Evolutionary conservation across 2,329 filamentous ascomycete species (phyloP).

Genomic region (Trichophyton benhamiae): DNA sequence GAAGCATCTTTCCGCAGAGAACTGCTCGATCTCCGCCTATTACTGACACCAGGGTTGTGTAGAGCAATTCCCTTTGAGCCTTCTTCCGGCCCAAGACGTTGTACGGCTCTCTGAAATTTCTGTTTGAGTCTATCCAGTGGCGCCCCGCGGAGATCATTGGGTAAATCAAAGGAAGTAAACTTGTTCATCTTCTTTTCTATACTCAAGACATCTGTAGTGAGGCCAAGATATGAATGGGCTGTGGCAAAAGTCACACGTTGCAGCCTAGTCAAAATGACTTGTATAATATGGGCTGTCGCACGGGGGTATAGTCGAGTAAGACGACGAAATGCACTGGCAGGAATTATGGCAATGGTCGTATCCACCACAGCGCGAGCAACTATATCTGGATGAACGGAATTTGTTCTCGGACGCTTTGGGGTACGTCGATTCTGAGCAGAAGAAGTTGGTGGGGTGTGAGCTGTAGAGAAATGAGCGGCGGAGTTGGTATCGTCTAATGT

Average conservation of each 20-base stretch:
- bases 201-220: constrained; percentile 81
- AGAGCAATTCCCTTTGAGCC: constrained; percentile 85
- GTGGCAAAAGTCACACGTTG: constrained; percentile 91
- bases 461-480: constrained; percentile 15
- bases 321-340: constrained; percentile 85
- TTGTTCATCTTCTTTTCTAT: constrained; percentile 91
- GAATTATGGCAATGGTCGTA: constrained; percentile 96
- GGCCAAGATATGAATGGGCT: constrained; percentile 82
- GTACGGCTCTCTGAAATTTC: constrained; percentile 76
- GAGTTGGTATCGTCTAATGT: constrained; percentile 39
- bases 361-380: constrained; percentile 92
- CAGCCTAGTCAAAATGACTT: constrained; percentile 88
- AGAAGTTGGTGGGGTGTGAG: constrained; percentile 20
- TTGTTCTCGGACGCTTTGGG: constrained; percentile 29
- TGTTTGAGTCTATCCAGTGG: constrained; percentile 77
- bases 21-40: constrained; percentile 59
- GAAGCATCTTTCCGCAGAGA: constrained; percentile 68
- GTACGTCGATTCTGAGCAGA: constrained; percentile 30
- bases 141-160: constrained; percentile 75
- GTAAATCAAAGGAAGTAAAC: constrained; percentile 81
- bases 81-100: constrained; percentile 69
- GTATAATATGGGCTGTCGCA: constrained; percentile 91
- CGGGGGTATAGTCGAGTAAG: constrained; percentile 90
- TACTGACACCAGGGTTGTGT: constrained; percentile 61
- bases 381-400: constrained; percentile 86